These are phyloP conservation scores for Tylopilus felleus DNA, from an alignment of 768 basidiomycete species.

Conservation along the genomic window DNA sequence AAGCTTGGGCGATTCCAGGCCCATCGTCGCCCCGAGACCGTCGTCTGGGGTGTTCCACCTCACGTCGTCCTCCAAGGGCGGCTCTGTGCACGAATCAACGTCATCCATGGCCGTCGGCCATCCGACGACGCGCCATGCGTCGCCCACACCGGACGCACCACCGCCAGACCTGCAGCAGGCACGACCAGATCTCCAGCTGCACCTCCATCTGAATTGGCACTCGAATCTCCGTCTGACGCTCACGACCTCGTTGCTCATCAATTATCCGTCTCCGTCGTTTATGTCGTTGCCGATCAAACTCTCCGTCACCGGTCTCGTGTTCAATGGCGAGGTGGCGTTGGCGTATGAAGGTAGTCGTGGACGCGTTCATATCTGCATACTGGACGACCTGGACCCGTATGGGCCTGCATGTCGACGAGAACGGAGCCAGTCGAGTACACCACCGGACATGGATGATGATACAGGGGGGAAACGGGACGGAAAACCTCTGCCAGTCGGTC, in stretches of 20 bases:
- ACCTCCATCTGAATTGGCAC: slow-evolving; percentile 81
- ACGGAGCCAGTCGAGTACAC: slow-evolving; percentile 44
- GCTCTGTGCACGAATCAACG: slow-evolving; percentile 11
- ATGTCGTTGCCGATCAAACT: slow-evolving; percentile 96
- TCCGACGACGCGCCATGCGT: slow-evolving; percentile 14
- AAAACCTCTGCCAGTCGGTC: slow-evolving; percentile 77
- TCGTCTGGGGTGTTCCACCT: slow-evolving; percentile 28
- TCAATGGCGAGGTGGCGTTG: slow-evolving; percentile 82
- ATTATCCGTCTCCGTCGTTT: slow-evolving; percentile 94
- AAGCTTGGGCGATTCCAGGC: slow-evolving; percentile 37
- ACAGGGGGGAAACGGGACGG: slow-evolving; percentile 41
- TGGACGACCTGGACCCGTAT: slow-evolving; percentile 86
- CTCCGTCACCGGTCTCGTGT: slow-evolving; percentile 84
- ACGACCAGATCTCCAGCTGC: slow-evolving; percentile 77
- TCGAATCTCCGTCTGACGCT: slow-evolving; percentile 87
- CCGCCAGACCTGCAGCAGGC: slow-evolving; percentile 25
- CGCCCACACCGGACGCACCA: slow-evolving; percentile 7
- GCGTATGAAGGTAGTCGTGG: slow-evolving; percentile 85
- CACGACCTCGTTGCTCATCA: slow-evolving; percentile 90
- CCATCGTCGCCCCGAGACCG: slow-evolving; percentile 27
- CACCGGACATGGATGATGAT: slow-evolving; percentile 65
- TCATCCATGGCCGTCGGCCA: slow-evolving; percentile 18
- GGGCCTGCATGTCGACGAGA: slow-evolving; percentile 65
- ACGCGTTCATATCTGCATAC: slow-evolving; percentile 82
- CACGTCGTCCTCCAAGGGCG: slow-evolving; percentile 23